Evolutionary conservation across 768 basidiomycete species (phyloP), one percentile per base, ranked within the genome.

Genomic region (Favolaschia claudopus): DNA sequence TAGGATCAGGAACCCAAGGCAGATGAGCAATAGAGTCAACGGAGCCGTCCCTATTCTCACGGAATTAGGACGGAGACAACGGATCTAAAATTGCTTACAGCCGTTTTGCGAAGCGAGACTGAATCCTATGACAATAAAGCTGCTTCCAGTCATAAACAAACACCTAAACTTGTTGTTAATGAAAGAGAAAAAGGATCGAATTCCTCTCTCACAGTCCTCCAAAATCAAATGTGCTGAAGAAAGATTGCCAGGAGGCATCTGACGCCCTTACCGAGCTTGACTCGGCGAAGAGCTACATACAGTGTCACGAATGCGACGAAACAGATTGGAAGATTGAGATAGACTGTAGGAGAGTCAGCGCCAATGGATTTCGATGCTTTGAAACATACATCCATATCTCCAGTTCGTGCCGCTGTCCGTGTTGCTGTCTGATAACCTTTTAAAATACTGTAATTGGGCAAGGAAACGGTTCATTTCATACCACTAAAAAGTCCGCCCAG

Each of bases 401-500:
- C 92, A 95, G 67, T 79, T 86, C 51, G 89, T 65, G 47, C 67
- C 59, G 52, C 71, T 71, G 52, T 74, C 68, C 28, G 63, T 65
- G 58, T 68, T 66, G 52, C 69, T 64, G 27, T 75, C 81, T 80
- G 44, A 20, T 53, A 50, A 62, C 36, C 49, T 58, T 7, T 65
- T 40, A 56, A 65, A 46, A 64, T 58, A 50, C 68, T 51, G 59
- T 44, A 64, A 53, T 48, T 34, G 40, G 46, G 64, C 34, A 53
- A 44, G 45, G 43, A 51, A 53, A 39, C 45, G 9, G 19, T 17
- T n/a, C n/a, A 25, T 33, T 24, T 76, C 85, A 72, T 60, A 91
- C 89, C 79, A 69, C 92, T 92, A 75, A 94, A 94, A 55, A 89
- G 66, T 28, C 92, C 92, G 32, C 92, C 92, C n/a, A 94, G 76